Evolutionary conservation across 257 asterid species (phyloP).

Genomic region (Scutellaria galericulata): DNA sequence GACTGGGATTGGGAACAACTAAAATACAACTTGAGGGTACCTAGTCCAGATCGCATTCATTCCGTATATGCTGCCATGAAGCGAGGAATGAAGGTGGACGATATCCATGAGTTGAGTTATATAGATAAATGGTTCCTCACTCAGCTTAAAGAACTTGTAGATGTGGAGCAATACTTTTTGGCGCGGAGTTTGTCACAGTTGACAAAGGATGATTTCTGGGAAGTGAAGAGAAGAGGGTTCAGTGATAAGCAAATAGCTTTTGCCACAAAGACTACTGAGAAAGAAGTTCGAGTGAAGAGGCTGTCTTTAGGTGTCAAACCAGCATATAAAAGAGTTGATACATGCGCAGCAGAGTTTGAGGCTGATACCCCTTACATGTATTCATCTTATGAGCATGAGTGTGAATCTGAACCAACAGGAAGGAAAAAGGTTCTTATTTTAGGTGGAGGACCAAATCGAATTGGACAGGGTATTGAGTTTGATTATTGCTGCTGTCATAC

Average conservation of each 20-base stretch:
- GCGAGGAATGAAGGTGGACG: constrained; percentile 92
- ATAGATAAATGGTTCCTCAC: constrained; percentile 94
- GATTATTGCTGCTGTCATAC: constrained; percentile 99
- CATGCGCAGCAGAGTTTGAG: constrained; percentile 98
- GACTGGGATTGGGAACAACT: constrained; percentile 86
- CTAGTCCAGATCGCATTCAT: constrained; percentile 89
- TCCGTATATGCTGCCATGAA: constrained; percentile 95
- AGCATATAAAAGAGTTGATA: constrained; percentile 88
- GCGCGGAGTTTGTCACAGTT: constrained; percentile 60
- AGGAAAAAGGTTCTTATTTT: constrained; percentile 85
- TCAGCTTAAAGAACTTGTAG: constrained; percentile 87
- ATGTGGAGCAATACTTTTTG: constrained; percentile 79
- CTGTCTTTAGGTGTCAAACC: constrained; percentile 86
- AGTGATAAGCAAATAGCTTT: constrained; percentile 92
- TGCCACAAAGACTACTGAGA: constrained; percentile 77
- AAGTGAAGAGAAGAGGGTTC: constrained; percentile 95
- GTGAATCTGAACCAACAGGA: constrained; percentile 84
- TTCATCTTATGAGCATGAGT: constrained; percentile 85
- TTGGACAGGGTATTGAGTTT: constrained; percentile 99
- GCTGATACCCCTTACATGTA: constrained; percentile 99
- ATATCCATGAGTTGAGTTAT: constrained; percentile 74
- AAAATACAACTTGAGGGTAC: constrained; percentile 84
- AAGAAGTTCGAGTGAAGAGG: constrained; percentile 77
- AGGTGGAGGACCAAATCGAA: constrained; percentile 98
- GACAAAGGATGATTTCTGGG: constrained; percentile 82